phyloP scores from a whole-genome alignment of 106 monocot genomes.

The Posidonia australis region DNA sequence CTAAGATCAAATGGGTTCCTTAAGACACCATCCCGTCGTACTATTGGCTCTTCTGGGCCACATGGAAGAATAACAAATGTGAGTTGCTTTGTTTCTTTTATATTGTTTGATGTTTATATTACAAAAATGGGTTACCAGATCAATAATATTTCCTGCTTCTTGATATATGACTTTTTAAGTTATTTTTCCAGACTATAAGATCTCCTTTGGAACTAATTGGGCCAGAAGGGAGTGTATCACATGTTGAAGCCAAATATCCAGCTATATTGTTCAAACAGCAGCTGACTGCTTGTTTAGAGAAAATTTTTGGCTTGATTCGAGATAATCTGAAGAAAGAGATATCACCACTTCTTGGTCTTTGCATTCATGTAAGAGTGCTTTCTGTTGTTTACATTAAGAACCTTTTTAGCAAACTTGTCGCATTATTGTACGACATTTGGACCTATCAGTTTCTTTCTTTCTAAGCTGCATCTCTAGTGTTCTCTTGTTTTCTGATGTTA shows the following conservation, averaged over 20 bases:
- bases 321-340: conserved; percentile 94
- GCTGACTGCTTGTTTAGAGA: conserved; percentile 79
- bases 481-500: background rate
- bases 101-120: too few species aligned
- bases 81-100: conserved; percentile 9
- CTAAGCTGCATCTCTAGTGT: too few species aligned
- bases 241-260: conserved; percentile 79
- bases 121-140: too few species aligned
- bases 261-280: conserved; percentile 94
- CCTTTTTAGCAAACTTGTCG: too few species aligned
- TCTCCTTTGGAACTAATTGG: conserved; percentile 52
- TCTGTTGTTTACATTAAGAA: too few species aligned
- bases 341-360: conserved; percentile 61
- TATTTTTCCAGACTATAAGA: conserved; percentile 27
- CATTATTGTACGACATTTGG: too few species aligned
- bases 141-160: background rate
- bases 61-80: conserved; percentile 45
- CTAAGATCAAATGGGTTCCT: conserved; percentile 68
- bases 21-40: conserved; percentile 52
- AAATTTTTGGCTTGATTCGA: conserved; percentile 83
- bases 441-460: too few species aligned
- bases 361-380: conserved; percentile 88
- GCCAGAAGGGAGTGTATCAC: conserved; percentile 37
- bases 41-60: conserved; percentile 30
- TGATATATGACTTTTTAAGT: background rate